Evolutionary conservation across 805 yeast species (phyloP), one percentile per base, ranked within the genome.

Genomic region (Naumovozyma dairenensis): DNA sequence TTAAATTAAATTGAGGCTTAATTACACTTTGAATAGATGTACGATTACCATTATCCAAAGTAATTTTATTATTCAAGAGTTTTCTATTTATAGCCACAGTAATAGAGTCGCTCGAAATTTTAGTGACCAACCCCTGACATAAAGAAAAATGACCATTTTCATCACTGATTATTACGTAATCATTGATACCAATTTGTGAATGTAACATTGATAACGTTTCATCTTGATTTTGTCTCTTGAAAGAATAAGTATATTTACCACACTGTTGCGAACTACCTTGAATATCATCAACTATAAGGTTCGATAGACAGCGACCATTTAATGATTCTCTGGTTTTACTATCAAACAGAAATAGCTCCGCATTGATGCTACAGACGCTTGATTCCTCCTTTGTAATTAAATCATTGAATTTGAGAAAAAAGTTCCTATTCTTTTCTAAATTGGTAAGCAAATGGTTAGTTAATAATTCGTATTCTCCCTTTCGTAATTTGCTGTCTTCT

Each of bases 61-160:
- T 6, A 21, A 50, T 31, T 25, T 51, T 47, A 34, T 56, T 51
- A 36, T 60, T 58, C 6, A 65, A 57, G 32, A 84, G 61, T 45
- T 74, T 63, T 43, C 83, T 66, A 35, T 67, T 63, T 1, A 80
- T 70, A 0, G 71, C 56, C 2, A 86, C 55, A 1, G 62, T 59
- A 2, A 85, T 51, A 6, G 53, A 44, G 6, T 62, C 60, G 0
- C 63, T 57, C 5, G 67, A 59, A 0, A 80, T 58, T 3, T 51
- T 44, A 5, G 61, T 57, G 4, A 86, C 65, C 28, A 52, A 56
- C 0, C 94, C 96, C 32, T 65, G 66, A 1, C 85, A 74, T 16
- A 87, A 48, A 0, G 83, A 80, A 53, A 78, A 78, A 51, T 80
- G 84, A 1, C 94, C 94, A 0, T 53, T 39, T 45, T 83, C 93